These are phyloP conservation scores for Metschnikowia rubicola DNA, from an alignment of 805 yeast genomes.

Conservation along the genomic window DNA sequence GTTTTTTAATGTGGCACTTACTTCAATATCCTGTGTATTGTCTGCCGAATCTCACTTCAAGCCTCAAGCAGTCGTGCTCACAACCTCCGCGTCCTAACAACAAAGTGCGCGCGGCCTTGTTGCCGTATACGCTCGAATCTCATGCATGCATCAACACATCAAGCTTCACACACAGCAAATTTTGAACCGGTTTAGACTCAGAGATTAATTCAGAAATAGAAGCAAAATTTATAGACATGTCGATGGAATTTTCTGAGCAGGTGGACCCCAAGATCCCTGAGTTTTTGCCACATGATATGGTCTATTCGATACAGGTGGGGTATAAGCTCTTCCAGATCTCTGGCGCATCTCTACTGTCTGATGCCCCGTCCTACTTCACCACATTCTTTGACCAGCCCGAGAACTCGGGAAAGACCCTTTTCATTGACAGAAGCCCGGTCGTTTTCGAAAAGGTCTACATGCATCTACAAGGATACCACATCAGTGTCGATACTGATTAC, in stretches of 20 bases:
- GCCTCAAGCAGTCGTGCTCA: too few species aligned
- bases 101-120: too few species aligned
- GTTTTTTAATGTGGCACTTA: too few species aligned
- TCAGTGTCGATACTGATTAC: conserved; percentile 56
- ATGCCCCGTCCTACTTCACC: conserved; percentile 87
- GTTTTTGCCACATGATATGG: conserved; percentile 63
- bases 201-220: too few species aligned
- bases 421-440: conserved; percentile 70
- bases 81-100: too few species aligned
- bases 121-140: too few species aligned
- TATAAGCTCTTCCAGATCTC: conserved; percentile 57
- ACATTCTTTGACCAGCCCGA: conserved; percentile 49
- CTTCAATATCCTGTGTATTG: too few species aligned
- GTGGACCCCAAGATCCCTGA: conserved; percentile 45
- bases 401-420: conserved; percentile 43
- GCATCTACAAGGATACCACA: conserved; percentile 80
- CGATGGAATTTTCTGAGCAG: conserved; percentile 20
- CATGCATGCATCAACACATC: too few species aligned
- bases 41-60: too few species aligned
- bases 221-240: not conserved
- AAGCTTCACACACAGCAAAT: too few species aligned
- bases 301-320: conserved; percentile 72
- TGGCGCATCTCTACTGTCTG: conserved; percentile 83
- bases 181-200: too few species aligned
- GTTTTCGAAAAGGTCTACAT: conserved; percentile 62